Evolutionary conservation across 2,329 filamentous ascomycete genomes (phyloP).

Genomic region (Diaporthe aspalathi): DNA sequence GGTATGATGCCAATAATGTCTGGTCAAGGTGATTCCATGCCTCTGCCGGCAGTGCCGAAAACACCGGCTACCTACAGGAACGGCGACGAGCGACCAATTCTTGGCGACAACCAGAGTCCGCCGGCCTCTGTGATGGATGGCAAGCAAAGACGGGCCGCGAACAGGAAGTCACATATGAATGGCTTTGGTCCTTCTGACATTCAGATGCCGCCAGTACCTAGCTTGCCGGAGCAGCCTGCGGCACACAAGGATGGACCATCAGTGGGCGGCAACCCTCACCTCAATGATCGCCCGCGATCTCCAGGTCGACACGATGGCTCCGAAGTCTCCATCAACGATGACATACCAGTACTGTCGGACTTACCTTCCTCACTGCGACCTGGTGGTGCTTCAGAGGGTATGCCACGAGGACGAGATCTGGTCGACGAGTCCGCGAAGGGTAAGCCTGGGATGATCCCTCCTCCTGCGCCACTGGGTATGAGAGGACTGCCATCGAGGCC

Average conservation of each 20-base stretch:
- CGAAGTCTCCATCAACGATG: not conserved
- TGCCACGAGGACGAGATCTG: conserved; percentile 5
- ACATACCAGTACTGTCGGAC: not conserved
- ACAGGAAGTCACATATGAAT: conserved; percentile 23
- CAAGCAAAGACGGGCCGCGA: conserved; percentile 15
- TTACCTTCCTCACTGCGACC: not conserved
- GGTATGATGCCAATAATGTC: not conserved
- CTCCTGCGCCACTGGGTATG: not conserved
- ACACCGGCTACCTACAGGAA: not conserved
- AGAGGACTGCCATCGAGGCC: conserved; percentile 1
- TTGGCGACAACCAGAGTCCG: not conserved
- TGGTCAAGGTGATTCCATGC: not conserved
- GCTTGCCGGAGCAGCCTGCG: conserved; percentile 17
- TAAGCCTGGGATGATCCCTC: not conserved
- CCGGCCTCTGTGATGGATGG: not conserved
- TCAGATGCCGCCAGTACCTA: conserved; percentile 19
- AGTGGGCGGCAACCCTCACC: too few relatives aligned
- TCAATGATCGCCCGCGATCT: too few relatives aligned
- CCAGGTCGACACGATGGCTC: too few relatives aligned
- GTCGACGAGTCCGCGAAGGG: not conserved
- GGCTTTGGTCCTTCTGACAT: conserved; percentile 3
- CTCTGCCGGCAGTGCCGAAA: conserved; percentile 4
- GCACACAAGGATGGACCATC: not conserved
- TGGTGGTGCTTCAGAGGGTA: not conserved
- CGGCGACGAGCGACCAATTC: not conserved